These are phyloP conservation scores for Cladosporium sp. DNA, from an alignment of 2,329 filamentous ascomycete species.

Conservation along the genomic window DNA sequence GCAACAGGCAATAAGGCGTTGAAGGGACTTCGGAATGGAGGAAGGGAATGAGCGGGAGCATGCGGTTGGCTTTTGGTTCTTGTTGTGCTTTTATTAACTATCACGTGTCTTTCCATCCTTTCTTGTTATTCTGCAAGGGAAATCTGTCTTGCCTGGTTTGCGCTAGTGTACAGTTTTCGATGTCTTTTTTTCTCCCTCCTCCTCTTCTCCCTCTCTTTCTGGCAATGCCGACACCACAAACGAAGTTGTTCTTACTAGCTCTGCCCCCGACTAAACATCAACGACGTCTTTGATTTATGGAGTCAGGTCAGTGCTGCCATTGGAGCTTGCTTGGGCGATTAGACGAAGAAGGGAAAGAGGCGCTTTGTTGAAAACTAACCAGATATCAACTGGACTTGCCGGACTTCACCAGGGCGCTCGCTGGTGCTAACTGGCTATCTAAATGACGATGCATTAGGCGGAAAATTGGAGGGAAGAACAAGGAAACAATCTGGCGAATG, in stretches of 20 bases:
- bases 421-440: not conserved
- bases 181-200: not conserved
- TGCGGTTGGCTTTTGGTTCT: not conserved
- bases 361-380: too few relatives aligned
- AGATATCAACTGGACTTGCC: too few relatives aligned
- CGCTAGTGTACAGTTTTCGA: conserved; percentile 4
- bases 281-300: not conserved
- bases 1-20: not conserved
- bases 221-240: not conserved
- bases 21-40: not conserved
- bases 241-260: not conserved
- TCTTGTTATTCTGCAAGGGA: not conserved
- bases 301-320: too few relatives aligned
- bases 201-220: not conserved
- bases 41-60: not conserved
- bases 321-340: too few relatives aligned
- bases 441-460: not conserved
- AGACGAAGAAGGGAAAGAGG: too few relatives aligned
- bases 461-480: not conserved
- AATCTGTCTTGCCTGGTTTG: not conserved
- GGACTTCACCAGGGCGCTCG: too few relatives aligned
- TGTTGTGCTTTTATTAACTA: not conserved
- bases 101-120: not conserved
- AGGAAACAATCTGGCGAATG: not conserved
- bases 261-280: not conserved